Base-by-base conservation (phyloP, 305 asterid genomes). In the Solanum hybrid region DNA sequence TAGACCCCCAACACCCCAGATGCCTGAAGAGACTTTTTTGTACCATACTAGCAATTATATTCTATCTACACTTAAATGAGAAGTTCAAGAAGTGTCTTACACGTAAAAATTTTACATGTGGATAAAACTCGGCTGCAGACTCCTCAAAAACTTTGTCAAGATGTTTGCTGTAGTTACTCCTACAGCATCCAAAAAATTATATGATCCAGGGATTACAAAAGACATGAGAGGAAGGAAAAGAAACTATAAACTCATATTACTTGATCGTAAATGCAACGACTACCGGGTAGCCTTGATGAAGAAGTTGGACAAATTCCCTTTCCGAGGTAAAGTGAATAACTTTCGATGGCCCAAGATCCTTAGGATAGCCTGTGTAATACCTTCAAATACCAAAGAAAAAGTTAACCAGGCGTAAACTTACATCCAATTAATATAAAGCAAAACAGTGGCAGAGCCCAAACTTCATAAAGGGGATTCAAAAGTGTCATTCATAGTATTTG, bases 211-310 rank as follows among this genome's bases (percentile, higher is more conserved):
- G 40, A 22, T 85, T 85, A 27, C 46, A 64, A 56, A 82, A 77
- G 82, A 60, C 46, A 42, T 66, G 86, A 77, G 64, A 60, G 69
- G 77, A 71, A 38, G 60, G 40, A 71, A 86, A 31, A 35, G 88
- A 38, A 13, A 16, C n/a, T 86, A 77, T 35, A 26, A 22, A 66
- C 88, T 51, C 80, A 26, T 88, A 46, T 94, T 95, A 96, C 99
- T 94, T 96, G 92, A 96, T 94, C 27, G 99, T 97, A 93, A 97
- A 97, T 88, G 99, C 98, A 92, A 95, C 99, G 86, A 97, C 97
- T 81, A 97, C 95, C 51, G 98, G 99, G 90, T 93, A 90, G 88
- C 99, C 99, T 90, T 95, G 98, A 91, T 94, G 99, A 79, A 97
- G 99, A 76, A 97, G 97, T 92, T 96, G 98, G 88, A 96, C 97